Base-by-base conservation (phyloP, 495 filamentous ascomycete genomes). In the Xylaria telfairii region DNA sequence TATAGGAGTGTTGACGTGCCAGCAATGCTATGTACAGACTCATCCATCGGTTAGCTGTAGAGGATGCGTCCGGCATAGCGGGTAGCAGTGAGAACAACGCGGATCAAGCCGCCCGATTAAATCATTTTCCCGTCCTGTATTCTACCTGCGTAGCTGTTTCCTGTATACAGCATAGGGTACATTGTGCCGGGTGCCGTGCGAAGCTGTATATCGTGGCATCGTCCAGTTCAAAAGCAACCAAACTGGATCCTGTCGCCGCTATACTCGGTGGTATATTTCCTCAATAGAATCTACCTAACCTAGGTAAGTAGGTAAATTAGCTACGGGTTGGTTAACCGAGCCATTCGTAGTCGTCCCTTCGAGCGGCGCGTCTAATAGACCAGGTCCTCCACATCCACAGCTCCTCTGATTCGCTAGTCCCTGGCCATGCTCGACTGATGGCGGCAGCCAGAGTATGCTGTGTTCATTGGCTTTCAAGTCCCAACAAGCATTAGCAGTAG, bases 321-420 rank as follows among this genome's bases (percentile, higher is more conserved):
- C 12, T 42, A 62, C 21, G 59, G 54, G 59, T 26, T 21, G 8
- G 19, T 66, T 66, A 66, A 54, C 30, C 64, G 64, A 66, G 34
- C 64, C 64, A 66, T 66, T 53, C 32, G 34, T 4, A 66, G 47
- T 41, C 62, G 10, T 41, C 42, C 47, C 26, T 65, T 65, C 30
- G 17, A 66, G 34, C 34, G 6, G 64, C 64, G 64, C 64, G 64
- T 66, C 64, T 66, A 66, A 41, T 37, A 15, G 12, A 42, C 64
- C 42, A 37, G 17, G 39, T 13, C 26, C 47, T 66, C 64, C 64
- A 53, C 64, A 32, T 34, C 7, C 19, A 13, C n/a, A 24, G 44
- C 24, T 19, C 4, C 57, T 30, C 15, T 32, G 67, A 62, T 69
- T 69, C 67, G 57, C 54, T 54, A 47, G 12, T 10, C 47, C 34